phyloP scores from a whole-genome alignment of 441 rosid genomes.

The Gossypium schwendimanii region DNA sequence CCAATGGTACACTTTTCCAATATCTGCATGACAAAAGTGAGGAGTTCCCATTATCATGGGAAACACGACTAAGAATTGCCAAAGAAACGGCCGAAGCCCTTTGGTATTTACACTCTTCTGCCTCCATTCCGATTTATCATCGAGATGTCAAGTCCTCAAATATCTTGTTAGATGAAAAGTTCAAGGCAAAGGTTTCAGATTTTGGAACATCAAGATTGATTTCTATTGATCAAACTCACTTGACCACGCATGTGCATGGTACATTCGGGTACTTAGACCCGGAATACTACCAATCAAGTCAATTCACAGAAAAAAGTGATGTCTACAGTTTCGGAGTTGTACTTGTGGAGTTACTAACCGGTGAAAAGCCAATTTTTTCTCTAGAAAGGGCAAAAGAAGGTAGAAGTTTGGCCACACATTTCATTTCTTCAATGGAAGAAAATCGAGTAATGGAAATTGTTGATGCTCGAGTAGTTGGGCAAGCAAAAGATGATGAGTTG shows the following conservation, averaged over 20 bases:
- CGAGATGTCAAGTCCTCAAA: not conserved
- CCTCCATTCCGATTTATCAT: not conserved
- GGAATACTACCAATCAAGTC: not conserved
- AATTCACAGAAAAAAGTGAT: not conserved
- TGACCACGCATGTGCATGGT: not conserved
- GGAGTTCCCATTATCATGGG: not conserved
- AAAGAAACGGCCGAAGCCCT: not conserved
- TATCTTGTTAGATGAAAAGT: not conserved
- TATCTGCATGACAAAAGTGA: not conserved
- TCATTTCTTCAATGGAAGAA: not conserved
- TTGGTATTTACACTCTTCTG: not conserved
- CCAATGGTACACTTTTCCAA: not conserved
- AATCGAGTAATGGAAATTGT: not conserved
- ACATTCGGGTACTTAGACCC: not conserved
- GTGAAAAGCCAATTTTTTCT: not conserved
- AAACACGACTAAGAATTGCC: not conserved
- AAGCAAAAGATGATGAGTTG: not conserved
- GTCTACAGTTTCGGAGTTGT: not conserved
- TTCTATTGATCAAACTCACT: not conserved
- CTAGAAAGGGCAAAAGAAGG: not conserved
- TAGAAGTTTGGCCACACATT: not conserved
- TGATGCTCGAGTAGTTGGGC: not conserved
- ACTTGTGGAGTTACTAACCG: not conserved
- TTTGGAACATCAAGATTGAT: not conserved
- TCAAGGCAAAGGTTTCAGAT: not conserved